Evolutionary conservation across 495 filamentous ascomycete species (phyloP), one percentile per base, ranked within the genome.

Genomic region (Parachaetomium inaequale): DNA sequence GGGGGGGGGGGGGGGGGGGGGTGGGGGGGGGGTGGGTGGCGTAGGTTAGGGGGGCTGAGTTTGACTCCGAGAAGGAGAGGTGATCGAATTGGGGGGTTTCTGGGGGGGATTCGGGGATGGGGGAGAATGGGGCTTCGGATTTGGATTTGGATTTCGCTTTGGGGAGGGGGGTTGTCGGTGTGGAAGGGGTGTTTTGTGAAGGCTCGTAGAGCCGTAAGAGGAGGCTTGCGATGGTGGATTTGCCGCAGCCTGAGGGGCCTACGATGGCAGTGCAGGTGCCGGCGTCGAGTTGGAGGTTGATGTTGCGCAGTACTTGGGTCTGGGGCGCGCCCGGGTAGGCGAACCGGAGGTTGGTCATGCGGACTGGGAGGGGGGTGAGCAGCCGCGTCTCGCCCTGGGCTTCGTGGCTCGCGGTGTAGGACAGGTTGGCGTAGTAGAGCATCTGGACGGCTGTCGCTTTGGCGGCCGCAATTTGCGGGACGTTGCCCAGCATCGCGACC

Each of bases 171-270:
- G 26, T 17, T 23, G 19, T 3, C 25, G n/a, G 17, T 52, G 21
- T n/a, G 52, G 31, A 28, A 7, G 8, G 0, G 29, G 7, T 31
- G 34, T n/a, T n/a, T n/a, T n/a, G 49, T 5, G 49, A 32, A 3
- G 72, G 74, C 23, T 70, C 62, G 61, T 79, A 71, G 1, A 73
- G 58, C 21, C 71, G 69, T 0, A 94, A 74, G 0, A 98, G 80
- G 0, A 98, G 75, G 0, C 87, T 85, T 1, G 87, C 84, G 45
- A 97, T 82, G 1, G 95, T 98, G 15, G 87, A 92, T 76, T 98
- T 98, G 0, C 94, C 93, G 26, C 85, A 89, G 0, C 95, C 95
- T 0, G 92, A 96, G 4, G 82, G 72, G 14, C 92, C 92, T 17
- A 94, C 91, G 34, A 96, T 83, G 5, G 90, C 91, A 4, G 84